These are phyloP conservation scores for Pugionium dolabratum DNA, from an alignment of 345 rosid genomes.

Conservation along the genomic window DNA sequence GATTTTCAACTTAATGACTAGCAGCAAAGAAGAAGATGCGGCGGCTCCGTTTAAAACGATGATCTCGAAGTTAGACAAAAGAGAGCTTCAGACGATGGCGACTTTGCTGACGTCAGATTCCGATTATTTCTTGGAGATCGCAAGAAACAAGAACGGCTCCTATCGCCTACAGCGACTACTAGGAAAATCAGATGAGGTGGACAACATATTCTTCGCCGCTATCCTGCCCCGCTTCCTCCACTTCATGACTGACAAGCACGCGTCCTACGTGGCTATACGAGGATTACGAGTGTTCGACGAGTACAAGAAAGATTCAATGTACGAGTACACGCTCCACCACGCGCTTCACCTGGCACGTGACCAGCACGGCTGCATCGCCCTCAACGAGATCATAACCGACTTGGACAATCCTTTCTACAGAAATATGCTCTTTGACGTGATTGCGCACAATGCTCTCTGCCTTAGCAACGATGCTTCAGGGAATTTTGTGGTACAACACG, in stretches of 20 bases:
- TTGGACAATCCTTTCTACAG: slow-evolving; percentile 6
- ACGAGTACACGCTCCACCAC: not conserved
- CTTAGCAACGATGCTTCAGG: slow-evolving; percentile 23
- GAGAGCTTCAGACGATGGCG: not conserved
- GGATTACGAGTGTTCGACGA: slow-evolving; percentile 3
- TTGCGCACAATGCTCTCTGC: not conserved
- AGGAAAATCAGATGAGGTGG: slow-evolving; percentile 19
- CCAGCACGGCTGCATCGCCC: slow-evolving; percentile 18
- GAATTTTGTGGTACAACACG: slow-evolving; percentile 29
- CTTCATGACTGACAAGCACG: slow-evolving; percentile 16
- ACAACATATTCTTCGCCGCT: not conserved
- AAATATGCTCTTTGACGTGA: not conserved
- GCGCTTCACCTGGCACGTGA: slow-evolving; percentile 5
- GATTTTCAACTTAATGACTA: slow-evolving; percentile 16
- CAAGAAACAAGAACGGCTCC: slow-evolving; percentile 15
- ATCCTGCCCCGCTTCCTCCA: not conserved
- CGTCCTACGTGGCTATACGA: not conserved
- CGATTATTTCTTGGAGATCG: slow-evolving; percentile 7
- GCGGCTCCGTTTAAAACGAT: not conserved
- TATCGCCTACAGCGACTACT: slow-evolving; percentile 5
- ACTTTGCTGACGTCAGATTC: slow-evolving; percentile 9
- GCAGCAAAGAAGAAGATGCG: not conserved
- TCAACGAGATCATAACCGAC: slow-evolving; percentile 13
- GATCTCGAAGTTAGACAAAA: not conserved
- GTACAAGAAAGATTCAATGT: not conserved